Conservation (phyloP, 768 basidiomycete genomes). For the Cubamyces sp. region DNA sequence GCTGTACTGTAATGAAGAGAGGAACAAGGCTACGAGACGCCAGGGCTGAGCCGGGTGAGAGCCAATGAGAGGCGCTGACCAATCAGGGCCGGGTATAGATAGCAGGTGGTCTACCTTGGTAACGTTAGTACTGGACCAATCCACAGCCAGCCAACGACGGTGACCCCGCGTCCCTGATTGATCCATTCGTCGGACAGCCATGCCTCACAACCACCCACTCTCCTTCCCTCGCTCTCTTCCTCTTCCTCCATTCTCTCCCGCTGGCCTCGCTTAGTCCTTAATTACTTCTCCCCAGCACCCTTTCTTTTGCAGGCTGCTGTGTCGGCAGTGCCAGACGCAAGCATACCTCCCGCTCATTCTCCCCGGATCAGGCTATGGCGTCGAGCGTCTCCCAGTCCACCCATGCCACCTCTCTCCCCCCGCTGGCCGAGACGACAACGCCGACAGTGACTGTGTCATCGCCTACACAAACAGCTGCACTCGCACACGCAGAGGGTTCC, state of each 20-base stretch:
- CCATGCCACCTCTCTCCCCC: conserved; percentile 7
- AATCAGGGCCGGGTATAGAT: too few species aligned
- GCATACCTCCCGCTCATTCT: conserved; percentile 24
- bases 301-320: conserved; percentile 22
- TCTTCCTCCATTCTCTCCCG: neutral
- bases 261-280: neutral
- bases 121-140: too few species aligned
- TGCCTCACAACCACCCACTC: neutral
- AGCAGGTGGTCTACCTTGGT: too few species aligned
- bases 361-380: conserved; percentile 18
- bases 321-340: conserved; percentile 30
- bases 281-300: neutral
- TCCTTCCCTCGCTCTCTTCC: neutral
- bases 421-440: conserved; percentile 24
- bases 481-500: conserved; percentile 2
- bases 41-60: too few species aligned
- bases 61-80: too few species aligned
- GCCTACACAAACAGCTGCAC: neutral
- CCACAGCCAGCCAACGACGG: too few species aligned
- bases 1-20: too few species aligned
- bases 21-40: too few species aligned
- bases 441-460: conserved; percentile 8
- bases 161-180: too few species aligned
- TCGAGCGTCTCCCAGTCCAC: conserved; percentile 20
- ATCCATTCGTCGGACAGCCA: neutral